These are phyloP conservation scores for Mentha longifolia DNA, from an alignment of 257 asterid genomes.

Conservation along the genomic window DNA sequence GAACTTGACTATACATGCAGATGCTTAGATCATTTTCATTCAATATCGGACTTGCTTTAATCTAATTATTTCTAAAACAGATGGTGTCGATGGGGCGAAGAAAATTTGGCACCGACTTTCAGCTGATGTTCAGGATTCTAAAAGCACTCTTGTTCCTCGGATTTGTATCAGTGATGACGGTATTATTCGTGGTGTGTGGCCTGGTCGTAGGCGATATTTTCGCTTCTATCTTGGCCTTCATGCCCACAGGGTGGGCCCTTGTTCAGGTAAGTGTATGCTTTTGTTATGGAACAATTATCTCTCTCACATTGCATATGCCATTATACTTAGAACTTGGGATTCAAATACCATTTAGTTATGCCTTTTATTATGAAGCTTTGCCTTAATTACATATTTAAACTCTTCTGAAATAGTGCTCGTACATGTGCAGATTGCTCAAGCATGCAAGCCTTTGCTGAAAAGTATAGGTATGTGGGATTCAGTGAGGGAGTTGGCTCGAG, in stretches of 20 bases:
- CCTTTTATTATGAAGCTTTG: not conserved
- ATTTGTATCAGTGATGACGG: constrained; percentile 89
- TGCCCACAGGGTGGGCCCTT: constrained; percentile 99
- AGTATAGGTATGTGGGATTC: constrained; percentile 85
- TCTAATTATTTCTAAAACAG: constrained; percentile 40
- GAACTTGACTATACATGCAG: too few species aligned
- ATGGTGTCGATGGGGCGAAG: constrained; percentile 98
- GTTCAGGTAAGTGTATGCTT: constrained; percentile 59
- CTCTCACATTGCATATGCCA: not conserved
- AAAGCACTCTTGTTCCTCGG: constrained; percentile 95
- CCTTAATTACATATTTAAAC: too few species aligned
- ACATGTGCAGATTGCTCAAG: constrained; percentile 72
- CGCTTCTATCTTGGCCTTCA: constrained; percentile 89
- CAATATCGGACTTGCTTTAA: not conserved
- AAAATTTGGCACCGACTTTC: constrained; percentile 92
- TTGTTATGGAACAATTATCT: not conserved
- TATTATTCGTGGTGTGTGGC: constrained; percentile 74
- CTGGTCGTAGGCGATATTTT: constrained; percentile 77
- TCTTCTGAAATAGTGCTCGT: too few species aligned
- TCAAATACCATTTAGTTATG: not conserved
- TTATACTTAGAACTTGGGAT: not conserved
- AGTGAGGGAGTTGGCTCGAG: constrained; percentile 84
- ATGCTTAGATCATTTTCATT: too few species aligned
- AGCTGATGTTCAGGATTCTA: constrained; percentile 96
- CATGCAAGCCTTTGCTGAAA: constrained; percentile 69